Evolutionary conservation across 768 basidiomycete genomes (phyloP).

Genomic region (Roridomyces roridus): DNA sequence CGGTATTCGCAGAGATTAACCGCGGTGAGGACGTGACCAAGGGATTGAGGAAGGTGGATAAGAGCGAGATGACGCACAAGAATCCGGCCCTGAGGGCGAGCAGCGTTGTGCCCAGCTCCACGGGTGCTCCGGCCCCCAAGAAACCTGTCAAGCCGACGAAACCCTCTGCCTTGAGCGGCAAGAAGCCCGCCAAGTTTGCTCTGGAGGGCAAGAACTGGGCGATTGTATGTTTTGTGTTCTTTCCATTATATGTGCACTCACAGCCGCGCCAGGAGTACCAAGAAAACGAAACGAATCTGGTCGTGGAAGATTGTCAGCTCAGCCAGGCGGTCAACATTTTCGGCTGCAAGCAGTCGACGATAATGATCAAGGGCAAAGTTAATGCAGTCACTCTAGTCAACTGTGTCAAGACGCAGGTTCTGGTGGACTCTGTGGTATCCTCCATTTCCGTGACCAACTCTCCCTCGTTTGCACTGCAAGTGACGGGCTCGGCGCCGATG

Average conservation of each 20-base stretch:
- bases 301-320: constrained; percentile 77
- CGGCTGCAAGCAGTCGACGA: constrained; percentile 84
- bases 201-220: constrained; percentile 95
- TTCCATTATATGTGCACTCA: not conserved
- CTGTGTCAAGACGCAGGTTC: constrained; percentile 85
- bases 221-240: constrained; percentile 60
- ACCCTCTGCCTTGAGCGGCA: constrained; percentile 81
- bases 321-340: constrained; percentile 89
- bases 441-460: constrained; percentile 88
- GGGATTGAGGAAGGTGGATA: constrained; percentile 91
- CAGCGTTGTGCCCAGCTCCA: constrained; percentile 48
- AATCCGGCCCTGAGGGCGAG: constrained; percentile 87
- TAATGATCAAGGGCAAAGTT: constrained; percentile 90
- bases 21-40: constrained; percentile 90
- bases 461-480: constrained; percentile 91
- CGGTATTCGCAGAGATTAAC: constrained; percentile 92
- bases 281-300: constrained; percentile 77
- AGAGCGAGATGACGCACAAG: constrained; percentile 99
- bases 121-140: constrained; percentile 49
- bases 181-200: constrained; percentile 90
- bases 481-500: constrained; percentile 89
- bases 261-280: constrained; percentile 76
- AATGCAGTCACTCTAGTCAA: constrained; percentile 96
- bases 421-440: constrained; percentile 94
- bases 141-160: constrained; percentile 85